A percentile compares a stretch with the other conserved stretches of the same genome.
Conservation (phyloP, 495 filamentous ascomycete genomes). For the Aspergillus indologenus region DNA sequence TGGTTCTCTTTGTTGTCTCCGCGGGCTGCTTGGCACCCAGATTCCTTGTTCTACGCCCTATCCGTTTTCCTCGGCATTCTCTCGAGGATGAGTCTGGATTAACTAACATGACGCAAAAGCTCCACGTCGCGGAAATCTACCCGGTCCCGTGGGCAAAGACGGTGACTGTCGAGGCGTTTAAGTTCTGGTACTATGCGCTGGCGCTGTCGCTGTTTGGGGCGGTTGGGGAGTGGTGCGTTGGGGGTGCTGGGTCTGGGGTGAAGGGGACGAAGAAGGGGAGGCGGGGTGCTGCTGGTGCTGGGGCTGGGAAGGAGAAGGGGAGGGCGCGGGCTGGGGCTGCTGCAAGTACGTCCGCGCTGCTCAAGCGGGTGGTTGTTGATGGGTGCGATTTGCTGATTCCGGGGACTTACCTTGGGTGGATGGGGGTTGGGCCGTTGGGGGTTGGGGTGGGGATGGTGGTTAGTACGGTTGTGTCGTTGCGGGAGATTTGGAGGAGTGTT, state of each 20-base stretch:
- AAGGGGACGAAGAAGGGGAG: neutral
- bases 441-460: slow-evolving; percentile 53
- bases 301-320: too few species aligned
- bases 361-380: slow-evolving; percentile 48
- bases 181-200: slow-evolving; percentile 63
- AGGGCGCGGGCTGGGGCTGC: neutral
- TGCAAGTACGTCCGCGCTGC: slow-evolving; percentile 13
- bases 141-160: slow-evolving; percentile 28
- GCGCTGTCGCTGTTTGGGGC: slow-evolving; percentile 30
- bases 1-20: too few species aligned
- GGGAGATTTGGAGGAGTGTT: slow-evolving; percentile 53
- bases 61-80: too few species aligned
- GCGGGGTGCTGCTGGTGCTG: neutral
- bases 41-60: too few species aligned
- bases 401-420: slow-evolving; percentile 53
- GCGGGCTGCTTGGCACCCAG: too few species aligned
- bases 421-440: slow-evolving; percentile 38
- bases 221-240: slow-evolving; percentile 11
- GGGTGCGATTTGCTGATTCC: slow-evolving; percentile 56
- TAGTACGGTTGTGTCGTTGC: slow-evolving; percentile 54
- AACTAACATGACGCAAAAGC: slow-evolving; percentile 24
- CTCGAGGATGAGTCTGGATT: too few species aligned
- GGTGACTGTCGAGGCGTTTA: slow-evolving; percentile 52
- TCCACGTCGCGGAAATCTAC: slow-evolving; percentile 48
- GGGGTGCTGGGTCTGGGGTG: neutral